A percentile compares a stretch with the other conserved stretches of the same genome.
phyloP scores from a whole-genome alignment of 495 filamentous ascomycete species.

The Aspergillus steynii region DNA sequence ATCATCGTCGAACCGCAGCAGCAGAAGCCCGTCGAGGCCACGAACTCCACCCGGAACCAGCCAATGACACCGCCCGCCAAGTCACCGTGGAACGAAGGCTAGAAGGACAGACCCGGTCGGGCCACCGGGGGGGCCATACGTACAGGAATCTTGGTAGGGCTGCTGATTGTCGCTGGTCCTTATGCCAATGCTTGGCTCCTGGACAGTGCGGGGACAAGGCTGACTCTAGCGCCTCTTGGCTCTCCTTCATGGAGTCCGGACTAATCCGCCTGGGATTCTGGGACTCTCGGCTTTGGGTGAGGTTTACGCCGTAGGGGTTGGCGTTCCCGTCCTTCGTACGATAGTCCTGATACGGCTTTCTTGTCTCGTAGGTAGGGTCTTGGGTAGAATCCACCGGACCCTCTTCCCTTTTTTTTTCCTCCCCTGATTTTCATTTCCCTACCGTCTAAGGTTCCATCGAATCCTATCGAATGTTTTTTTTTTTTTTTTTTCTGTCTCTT shows the following conservation, averaged over 20 bases:
- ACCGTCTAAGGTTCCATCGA: not conserved
- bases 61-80: conserved; percentile 19
- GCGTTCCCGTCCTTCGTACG: not conserved
- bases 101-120: conserved; percentile 25
- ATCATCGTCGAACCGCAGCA: conserved; percentile 25
- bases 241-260: not conserved
- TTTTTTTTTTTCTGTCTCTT: not conserved
- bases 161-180: conserved; percentile 9
- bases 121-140: conserved; percentile 12
- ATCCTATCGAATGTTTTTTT: not conserved
- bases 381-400: no score
- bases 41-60: conserved; percentile 15
- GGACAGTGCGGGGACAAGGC: conserved; percentile 33
- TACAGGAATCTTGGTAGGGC: conserved; percentile 37
- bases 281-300: not conserved
- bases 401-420: conserved; percentile 1
- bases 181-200: conserved; percentile 24
- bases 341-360: not conserved
- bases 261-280: not conserved
- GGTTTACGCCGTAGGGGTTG: not conserved
- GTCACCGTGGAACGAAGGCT: conserved; percentile 33
- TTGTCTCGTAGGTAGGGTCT: not conserved
- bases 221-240: conserved; percentile 21
- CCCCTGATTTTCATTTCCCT: not conserved
- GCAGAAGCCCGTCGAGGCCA: conserved; percentile 10